Evolutionary conservation across 345 rosid genomes (phyloP).

Genomic region (Ailanthus altissimus): DNA sequence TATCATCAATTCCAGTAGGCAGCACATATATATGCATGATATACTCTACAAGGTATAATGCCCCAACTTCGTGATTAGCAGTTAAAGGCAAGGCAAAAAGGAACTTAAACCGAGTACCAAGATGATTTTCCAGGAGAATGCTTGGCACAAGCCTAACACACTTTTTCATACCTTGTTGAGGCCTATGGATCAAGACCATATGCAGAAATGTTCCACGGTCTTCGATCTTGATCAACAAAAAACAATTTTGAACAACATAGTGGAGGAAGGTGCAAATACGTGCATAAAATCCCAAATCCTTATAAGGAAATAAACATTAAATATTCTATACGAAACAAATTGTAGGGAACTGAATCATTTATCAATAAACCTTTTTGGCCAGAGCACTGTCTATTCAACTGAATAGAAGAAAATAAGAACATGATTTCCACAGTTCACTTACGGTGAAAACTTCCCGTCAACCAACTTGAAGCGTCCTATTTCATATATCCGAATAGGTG

Average conservation of each 20-base stretch:
- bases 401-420: conserved; percentile 14
- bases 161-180: not conserved
- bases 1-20: not conserved
- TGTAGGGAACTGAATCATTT: not conserved
- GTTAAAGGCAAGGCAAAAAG: not conserved
- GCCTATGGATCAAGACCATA: not conserved
- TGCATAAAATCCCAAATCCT: not conserved
- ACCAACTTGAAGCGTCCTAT: conserved; percentile 91
- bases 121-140: not conserved
- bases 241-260: conserved; percentile 7
- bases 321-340: not conserved
- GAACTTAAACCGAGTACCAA: conserved; percentile 5
- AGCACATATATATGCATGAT: not conserved
- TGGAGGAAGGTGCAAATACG: not conserved
- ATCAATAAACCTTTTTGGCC: not conserved
- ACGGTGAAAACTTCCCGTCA: conserved; percentile 99
- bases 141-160: not conserved
- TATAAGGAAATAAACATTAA: not conserved
- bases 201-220: not conserved
- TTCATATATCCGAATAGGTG: conserved; percentile 79
- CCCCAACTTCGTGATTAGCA: not conserved
- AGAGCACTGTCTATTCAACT: not conserved
- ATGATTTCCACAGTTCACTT: conserved; percentile 45
- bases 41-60: not conserved
- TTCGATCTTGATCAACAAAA: not conserved